These are phyloP conservation scores for Xerocomus potaroensis DNA, from an alignment of 768 basidiomycete species.

Conservation along the genomic window DNA sequence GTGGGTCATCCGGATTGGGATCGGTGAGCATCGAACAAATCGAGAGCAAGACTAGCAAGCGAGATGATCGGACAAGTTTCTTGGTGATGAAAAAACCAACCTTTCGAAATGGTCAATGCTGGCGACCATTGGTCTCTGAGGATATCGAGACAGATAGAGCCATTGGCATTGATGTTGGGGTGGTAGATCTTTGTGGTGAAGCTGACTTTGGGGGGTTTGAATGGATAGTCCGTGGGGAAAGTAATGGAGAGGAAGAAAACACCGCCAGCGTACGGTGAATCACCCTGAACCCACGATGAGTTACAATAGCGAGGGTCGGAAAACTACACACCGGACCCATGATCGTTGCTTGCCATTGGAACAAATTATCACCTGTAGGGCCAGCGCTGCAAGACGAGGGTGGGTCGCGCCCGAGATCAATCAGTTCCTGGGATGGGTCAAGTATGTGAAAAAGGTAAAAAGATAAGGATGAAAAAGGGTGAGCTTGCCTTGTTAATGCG, in stretches of 20 bases:
- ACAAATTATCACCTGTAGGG: constrained; percentile 96
- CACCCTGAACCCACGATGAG: constrained; percentile 54
- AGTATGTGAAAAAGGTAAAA: neutral
- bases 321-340: constrained; percentile 87
- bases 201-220: constrained; percentile 99
- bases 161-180: constrained; percentile 99
- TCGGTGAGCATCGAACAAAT: constrained; percentile 99
- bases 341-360: constrained; percentile 99
- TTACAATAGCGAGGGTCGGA: constrained; percentile 14
- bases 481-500: constrained; percentile 94
- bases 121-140: constrained; percentile 99
- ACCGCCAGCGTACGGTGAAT: constrained; percentile 97
- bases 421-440: constrained; percentile 70
- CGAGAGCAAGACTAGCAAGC: constrained; percentile 75
- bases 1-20: constrained; percentile 97
- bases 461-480: neutral
- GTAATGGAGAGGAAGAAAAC: constrained; percentile 97
- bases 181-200: constrained; percentile 99
- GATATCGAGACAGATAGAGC: constrained; percentile 98
- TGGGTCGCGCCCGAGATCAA: constrained; percentile 99
- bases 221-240: constrained; percentile 97
- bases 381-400: constrained; percentile 99
- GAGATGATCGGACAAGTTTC: constrained; percentile 2
- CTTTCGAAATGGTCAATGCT: constrained; percentile 98
- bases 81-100: constrained; percentile 40